These are phyloP conservation scores for Phaeolepiota aurea DNA, from an alignment of 768 basidiomycete species.

Conservation along the genomic window DNA sequence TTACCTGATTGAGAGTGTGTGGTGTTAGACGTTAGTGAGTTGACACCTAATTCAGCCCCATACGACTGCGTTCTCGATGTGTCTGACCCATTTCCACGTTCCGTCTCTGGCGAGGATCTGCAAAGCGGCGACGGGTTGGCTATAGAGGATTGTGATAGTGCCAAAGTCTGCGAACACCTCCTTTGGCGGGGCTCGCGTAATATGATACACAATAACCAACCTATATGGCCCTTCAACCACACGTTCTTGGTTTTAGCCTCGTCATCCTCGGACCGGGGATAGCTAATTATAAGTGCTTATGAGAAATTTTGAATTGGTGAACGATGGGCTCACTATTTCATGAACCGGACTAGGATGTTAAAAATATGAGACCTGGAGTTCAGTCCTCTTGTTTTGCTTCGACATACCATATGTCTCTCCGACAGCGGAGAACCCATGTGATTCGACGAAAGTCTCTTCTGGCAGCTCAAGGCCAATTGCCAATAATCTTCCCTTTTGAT, in stretches of 20 bases:
- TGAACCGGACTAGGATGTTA: constrained; percentile 34
- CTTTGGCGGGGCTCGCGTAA: background rate
- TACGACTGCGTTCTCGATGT: constrained; percentile 36
- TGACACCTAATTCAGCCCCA: constrained; percentile 1
- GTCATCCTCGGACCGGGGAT: constrained; percentile 31
- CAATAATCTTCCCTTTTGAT: too few species aligned
- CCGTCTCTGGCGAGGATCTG: constrained; percentile 34
- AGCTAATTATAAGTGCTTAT: constrained; percentile 16
- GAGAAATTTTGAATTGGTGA: background rate
- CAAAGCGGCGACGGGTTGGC: constrained; percentile 38
- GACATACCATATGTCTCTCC: constrained; percentile 11
- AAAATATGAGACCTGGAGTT: background rate
- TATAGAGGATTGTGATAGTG: constrained; percentile 36
- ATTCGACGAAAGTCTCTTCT: constrained; percentile 27
- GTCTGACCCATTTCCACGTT: constrained; percentile 36
- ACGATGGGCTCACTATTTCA: constrained; percentile 41
- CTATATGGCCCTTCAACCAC: constrained; percentile 45
- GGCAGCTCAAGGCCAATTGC: constrained; percentile 32
- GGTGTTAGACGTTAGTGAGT: background rate
- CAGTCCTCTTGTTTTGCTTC: too few species aligned
- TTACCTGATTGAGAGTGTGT: background rate
- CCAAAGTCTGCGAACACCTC: constrained; percentile 30
- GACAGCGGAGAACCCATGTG: constrained; percentile 21
- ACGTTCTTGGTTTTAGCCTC: constrained; percentile 34
- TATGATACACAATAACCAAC: constrained; percentile 16